phyloP scores from a whole-genome alignment of 1,284 basidiomycete species.

The Stereum hirsutum region DNA sequence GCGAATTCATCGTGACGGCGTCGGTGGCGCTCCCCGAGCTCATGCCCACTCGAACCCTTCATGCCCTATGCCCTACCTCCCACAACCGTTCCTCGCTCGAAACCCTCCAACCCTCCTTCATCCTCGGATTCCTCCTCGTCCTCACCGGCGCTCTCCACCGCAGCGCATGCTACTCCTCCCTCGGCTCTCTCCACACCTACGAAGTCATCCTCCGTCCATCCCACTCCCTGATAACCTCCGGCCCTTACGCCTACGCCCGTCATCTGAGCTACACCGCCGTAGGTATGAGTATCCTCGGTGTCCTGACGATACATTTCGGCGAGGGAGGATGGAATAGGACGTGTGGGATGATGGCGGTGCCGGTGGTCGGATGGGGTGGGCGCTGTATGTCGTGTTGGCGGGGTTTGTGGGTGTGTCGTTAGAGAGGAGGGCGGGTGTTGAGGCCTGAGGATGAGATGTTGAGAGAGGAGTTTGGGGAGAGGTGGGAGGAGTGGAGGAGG shows the following conservation, averaged over 20 bases:
- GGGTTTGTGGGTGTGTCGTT: neutral
- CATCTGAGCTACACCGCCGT: neutral
- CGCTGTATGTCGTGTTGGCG: neutral
- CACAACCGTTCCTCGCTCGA: neutral
- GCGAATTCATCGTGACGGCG: neutral
- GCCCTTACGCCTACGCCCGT: neutral
- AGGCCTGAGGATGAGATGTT: neutral
- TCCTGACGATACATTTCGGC: neutral
- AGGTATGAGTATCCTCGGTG: neutral
- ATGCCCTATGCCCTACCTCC: neutral
- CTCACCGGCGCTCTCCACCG: neutral
- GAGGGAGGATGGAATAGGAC: neutral
- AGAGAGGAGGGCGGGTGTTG: neutral
- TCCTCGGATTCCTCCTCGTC: neutral
- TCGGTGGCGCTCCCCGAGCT: neutral
- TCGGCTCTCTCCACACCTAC: neutral
- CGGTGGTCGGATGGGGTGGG: neutral
- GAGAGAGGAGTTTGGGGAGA: neutral
- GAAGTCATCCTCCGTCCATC: neutral
- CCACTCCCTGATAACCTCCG: neutral
- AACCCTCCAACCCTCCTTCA: neutral
- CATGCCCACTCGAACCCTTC: neutral
- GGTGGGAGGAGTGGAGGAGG: neutral
- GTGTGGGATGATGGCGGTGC: neutral
- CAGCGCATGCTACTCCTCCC: neutral